phyloP scores from a whole-genome alignment of 495 filamentous ascomycete species.

The Hypoxylon rickii region DNA sequence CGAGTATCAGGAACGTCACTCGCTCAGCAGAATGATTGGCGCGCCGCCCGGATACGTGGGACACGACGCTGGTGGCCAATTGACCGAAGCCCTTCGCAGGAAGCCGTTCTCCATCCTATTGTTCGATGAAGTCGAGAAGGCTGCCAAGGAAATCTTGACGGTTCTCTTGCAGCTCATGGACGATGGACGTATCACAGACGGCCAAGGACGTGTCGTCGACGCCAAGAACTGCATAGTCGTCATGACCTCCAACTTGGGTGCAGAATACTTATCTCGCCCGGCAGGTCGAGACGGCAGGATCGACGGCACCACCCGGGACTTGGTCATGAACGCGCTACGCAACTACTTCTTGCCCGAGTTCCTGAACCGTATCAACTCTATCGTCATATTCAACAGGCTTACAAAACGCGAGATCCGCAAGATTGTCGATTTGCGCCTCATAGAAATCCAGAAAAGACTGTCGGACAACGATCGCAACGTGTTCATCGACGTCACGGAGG shows the following conservation, averaged over 20 bases:
- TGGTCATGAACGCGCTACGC: conserved; percentile 86
- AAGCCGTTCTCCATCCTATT: conserved; percentile 96
- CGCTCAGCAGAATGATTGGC: conserved; percentile 95
- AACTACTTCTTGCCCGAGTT: conserved; percentile 98
- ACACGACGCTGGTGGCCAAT: conserved; percentile 92
- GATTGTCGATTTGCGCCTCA: conserved; percentile 90
- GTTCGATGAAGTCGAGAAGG: conserved; percentile 98
- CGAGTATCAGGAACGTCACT: conserved; percentile 97
- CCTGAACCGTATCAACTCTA: conserved; percentile 92
- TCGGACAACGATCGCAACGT: conserved; percentile 80
- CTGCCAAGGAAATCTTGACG: conserved; percentile 95
- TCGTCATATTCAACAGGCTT: conserved; percentile 98
- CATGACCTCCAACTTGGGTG: conserved; percentile 97
- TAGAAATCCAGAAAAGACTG: conserved; percentile 89
- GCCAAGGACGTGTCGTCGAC: conserved; percentile 91
- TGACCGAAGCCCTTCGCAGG: conserved; percentile 90
- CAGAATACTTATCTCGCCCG: conserved; percentile 85
- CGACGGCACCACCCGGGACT: conserved; percentile 80
- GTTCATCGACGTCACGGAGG: conserved; percentile 71
- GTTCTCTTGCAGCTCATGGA: conserved; percentile 98
- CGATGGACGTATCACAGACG: conserved; percentile 97
- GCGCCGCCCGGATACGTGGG: conserved; percentile 97
- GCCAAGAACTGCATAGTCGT: conserved; percentile 98
- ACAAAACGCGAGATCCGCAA: conserved; percentile 84
- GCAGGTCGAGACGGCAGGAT: conserved; percentile 79